Percentiles rank a stretch among this genome's conserved stretches.
Evolutionary conservation across 768 basidiomycete species (phyloP).

Genomic region (Podaxis carcinomalis): DNA sequence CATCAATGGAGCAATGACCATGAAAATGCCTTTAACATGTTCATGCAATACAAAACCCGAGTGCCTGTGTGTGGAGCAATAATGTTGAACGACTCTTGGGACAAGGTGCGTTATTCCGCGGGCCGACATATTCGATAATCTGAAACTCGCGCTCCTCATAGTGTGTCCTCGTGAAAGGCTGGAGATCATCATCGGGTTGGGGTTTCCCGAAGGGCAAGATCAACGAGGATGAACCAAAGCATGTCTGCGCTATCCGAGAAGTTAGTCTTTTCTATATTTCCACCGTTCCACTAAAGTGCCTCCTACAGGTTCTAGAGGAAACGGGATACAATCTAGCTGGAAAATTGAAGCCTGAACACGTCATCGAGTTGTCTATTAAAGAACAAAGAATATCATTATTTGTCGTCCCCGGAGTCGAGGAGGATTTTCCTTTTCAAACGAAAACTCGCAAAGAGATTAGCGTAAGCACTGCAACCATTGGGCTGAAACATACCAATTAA

Average conservation of each 20-base stretch:
- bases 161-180: constrained; percentile 98
- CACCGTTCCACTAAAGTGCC: constrained; percentile 11
- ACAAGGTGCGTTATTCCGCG: constrained; percentile 59
- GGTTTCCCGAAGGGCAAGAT: constrained; percentile 99
- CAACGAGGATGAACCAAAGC: constrained; percentile 85
- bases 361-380: constrained; percentile 81
- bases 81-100: constrained; percentile 87
- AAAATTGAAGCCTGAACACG: constrained; percentile 59
- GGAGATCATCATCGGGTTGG: constrained; percentile 97
- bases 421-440: constrained; percentile 86
- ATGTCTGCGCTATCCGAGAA: constrained; percentile 87
- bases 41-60: constrained; percentile 94
- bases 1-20: constrained; percentile 82
- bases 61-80: constrained; percentile 98
- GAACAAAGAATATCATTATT: constrained; percentile 91
- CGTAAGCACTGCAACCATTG: constrained; percentile 40
- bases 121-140: background rate
- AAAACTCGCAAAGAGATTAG: constrained; percentile 98
- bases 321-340: constrained; percentile 87
- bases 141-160: constrained; percentile 24
- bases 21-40: constrained; percentile 80
- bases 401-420: constrained; percentile 83
- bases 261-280: constrained; percentile 39
- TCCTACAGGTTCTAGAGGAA: constrained; percentile 86
- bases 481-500: constrained; percentile 3